Evolutionary conservation across 257 asterid species (phyloP).

Genomic region (Capsicum pubescens): DNA sequence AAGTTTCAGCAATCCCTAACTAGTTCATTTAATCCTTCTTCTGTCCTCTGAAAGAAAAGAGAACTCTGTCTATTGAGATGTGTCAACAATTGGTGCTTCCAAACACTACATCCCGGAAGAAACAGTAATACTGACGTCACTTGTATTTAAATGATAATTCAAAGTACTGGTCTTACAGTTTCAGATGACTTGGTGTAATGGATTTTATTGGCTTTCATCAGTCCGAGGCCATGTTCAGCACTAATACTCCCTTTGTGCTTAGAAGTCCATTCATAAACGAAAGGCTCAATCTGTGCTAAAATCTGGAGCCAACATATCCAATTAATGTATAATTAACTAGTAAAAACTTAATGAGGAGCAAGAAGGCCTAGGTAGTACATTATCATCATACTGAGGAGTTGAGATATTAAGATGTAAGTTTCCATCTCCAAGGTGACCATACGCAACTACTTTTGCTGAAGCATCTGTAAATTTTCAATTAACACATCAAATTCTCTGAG

Average conservation of each 20-base stretch:
- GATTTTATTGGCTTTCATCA: slow-evolving; percentile 92
- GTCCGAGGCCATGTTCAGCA: slow-evolving; percentile 96
- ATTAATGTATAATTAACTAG: slow-evolving; percentile 25
- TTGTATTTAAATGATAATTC: background rate
- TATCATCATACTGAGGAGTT: slow-evolving; percentile 64
- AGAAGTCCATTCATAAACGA: slow-evolving; percentile 97
- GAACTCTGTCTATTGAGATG: background rate
- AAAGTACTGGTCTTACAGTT: slow-evolving; percentile 58
- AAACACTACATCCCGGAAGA: background rate
- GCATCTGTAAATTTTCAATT: slow-evolving; percentile 48
- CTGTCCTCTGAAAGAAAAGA: background rate
- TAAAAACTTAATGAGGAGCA: slow-evolving; percentile 28
- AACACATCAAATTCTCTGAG: background rate
- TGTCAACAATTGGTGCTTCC: slow-evolving; percentile 16
- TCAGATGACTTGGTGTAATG: slow-evolving; percentile 93
- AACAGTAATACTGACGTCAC: background rate
- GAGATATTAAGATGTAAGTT: slow-evolving; percentile 95
- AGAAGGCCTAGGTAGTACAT: slow-evolving; percentile 49
- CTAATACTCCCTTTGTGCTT: slow-evolving; percentile 95
- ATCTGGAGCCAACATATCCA: slow-evolving; percentile 54
- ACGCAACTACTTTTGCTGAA: slow-evolving; percentile 74
- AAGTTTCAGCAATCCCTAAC: slow-evolving; percentile 13
- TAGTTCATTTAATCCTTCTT: background rate
- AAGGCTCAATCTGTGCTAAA: slow-evolving; percentile 82
- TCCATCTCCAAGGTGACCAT: slow-evolving; percentile 98